Evolutionary conservation across 257 asterid genomes (phyloP).

Genomic region (Pogostemon cablin): DNA sequence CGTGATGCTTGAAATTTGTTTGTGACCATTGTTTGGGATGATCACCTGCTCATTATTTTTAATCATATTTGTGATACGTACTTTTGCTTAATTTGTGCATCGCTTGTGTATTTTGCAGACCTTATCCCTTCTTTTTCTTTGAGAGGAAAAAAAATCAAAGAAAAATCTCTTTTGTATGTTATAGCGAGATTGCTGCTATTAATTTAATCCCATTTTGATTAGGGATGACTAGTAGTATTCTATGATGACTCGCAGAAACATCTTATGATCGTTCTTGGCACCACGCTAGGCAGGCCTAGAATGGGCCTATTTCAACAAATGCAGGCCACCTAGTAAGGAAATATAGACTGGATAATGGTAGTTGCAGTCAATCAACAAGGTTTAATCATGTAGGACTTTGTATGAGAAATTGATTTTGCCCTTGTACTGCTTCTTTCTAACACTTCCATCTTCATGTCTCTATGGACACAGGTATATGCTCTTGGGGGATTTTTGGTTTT

Average conservation of each 20-base stretch:
- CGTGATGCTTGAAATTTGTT: slow-evolving; percentile 5
- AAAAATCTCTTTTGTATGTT: background rate
- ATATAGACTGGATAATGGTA: background rate
- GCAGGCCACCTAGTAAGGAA: background rate
- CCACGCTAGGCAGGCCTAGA: background rate
- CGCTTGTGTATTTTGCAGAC: background rate
- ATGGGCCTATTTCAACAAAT: background rate
- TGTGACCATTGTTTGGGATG: background rate
- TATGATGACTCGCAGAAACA: too few species aligned
- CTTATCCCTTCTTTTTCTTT: background rate
- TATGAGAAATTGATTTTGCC: background rate
- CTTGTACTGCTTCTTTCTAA: background rate
- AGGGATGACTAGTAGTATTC: too few species aligned
- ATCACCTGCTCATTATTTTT: background rate
- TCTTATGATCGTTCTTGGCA: too few species aligned
- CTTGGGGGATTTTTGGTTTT: slow-evolving; percentile 72
- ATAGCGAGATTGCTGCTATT: background rate
- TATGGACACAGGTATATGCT: slow-evolving; percentile 75
- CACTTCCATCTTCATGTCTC: slow-evolving; percentile 1
- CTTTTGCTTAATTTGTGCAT: slow-evolving; percentile 3
- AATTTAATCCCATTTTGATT: background rate
- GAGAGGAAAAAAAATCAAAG: slow-evolving; percentile 10
- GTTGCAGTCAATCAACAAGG: background rate
- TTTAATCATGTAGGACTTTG: background rate
- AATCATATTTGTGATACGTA: background rate